Conservation (phyloP, 108 stramenopile species). For the Fragilaria crotonensis region DNA sequence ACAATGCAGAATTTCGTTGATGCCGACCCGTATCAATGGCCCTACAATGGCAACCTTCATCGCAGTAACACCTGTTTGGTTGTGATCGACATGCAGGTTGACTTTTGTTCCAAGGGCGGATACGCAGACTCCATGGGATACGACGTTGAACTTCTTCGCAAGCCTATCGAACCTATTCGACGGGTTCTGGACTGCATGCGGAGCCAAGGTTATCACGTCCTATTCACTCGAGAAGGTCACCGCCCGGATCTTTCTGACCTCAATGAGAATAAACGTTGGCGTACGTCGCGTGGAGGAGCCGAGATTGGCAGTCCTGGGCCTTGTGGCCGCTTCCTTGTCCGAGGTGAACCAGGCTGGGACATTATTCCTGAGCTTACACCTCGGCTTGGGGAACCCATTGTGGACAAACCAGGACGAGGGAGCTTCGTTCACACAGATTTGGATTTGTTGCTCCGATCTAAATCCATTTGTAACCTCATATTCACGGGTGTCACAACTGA, state of each 20-base stretch:
- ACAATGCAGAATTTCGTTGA: background rate
- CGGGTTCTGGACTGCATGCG: slow-evolving; percentile 11
- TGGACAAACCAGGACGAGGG: slow-evolving; percentile 20
- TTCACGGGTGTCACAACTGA: slow-evolving; percentile 21
- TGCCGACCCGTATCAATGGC: slow-evolving; percentile 2
- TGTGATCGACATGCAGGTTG: slow-evolving; percentile 16
- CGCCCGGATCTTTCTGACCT: slow-evolving; percentile 12
- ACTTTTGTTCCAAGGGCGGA: slow-evolving; percentile 17
- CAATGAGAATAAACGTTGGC: slow-evolving; percentile 3
- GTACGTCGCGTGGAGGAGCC: slow-evolving; percentile 6
- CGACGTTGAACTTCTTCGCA: slow-evolving; percentile 10
- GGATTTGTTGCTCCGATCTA: slow-evolving; percentile 10
- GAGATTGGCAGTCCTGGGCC: slow-evolving; percentile 16
- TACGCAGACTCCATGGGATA: slow-evolving; percentile 29
- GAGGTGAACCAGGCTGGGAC: slow-evolving; percentile 26
- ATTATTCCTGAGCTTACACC: slow-evolving; percentile 19
- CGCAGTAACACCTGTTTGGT: background rate
- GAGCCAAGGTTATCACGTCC: slow-evolving; percentile 1
- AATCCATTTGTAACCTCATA: slow-evolving; percentile 8
- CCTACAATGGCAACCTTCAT: background rate
- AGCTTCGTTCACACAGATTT: slow-evolving; percentile 16
- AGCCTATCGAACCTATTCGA: slow-evolving; percentile 20
- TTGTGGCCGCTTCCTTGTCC: slow-evolving; percentile 15
- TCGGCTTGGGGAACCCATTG: slow-evolving; percentile 1
- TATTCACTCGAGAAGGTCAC: slow-evolving; percentile 26